Evolutionary conservation across 345 rosid genomes (phyloP).

Genomic region (Anacardium occidentale): DNA sequence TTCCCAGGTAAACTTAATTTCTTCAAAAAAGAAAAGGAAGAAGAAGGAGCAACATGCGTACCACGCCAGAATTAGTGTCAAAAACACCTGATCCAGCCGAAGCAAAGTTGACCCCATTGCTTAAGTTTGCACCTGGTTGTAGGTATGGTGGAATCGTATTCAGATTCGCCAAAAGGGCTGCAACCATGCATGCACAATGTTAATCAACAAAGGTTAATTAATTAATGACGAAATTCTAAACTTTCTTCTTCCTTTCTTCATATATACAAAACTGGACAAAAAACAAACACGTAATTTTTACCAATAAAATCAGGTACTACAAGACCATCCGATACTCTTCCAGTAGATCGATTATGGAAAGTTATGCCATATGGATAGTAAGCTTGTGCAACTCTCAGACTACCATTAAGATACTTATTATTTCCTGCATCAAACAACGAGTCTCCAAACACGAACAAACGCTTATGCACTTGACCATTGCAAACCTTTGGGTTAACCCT

Average conservation of each 20-base stretch:
- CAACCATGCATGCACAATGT: neutral
- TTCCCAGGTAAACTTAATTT: neutral
- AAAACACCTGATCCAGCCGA: conserved; percentile 24
- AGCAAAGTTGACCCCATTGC: conserved; percentile 24
- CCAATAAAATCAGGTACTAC: conserved; percentile 12
- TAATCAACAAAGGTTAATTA: neutral
- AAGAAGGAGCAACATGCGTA: neutral
- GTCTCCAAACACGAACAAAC: neutral
- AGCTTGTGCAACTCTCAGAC: neutral
- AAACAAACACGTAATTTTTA: neutral
- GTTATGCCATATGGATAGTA: neutral
- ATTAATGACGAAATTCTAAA: neutral
- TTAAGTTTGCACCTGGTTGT: conserved; percentile 21
- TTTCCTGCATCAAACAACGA: conserved; percentile 1
- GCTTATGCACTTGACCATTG: neutral
- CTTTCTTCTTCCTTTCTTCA: too few relatives aligned
- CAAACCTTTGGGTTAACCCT: neutral
- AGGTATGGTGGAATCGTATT: conserved; percentile 1
- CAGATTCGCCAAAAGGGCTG: conserved; percentile 15
- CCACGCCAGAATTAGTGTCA: neutral
- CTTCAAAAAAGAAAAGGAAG: neutral
- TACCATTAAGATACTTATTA: neutral
- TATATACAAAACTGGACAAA: too few relatives aligned
- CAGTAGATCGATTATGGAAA: neutral
- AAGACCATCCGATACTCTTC: conserved; percentile 7